phyloP scores from a whole-genome alignment of 2,329 filamentous ascomycete genomes.

The Aspergillus versicolor region DNA sequence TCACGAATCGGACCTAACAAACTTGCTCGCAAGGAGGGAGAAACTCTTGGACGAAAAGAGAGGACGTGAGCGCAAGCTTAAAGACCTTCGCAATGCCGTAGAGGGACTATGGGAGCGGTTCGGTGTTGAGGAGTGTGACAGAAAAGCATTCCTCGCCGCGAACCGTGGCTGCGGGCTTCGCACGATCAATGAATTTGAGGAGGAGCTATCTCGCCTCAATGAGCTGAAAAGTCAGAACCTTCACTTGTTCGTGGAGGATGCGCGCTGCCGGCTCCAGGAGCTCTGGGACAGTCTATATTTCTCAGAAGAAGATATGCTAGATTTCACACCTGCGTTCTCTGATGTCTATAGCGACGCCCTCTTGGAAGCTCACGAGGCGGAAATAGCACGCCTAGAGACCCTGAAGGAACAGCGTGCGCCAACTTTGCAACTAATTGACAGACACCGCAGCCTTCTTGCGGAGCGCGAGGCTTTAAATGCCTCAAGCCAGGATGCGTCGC shows the following conservation, averaged over 20 bases:
- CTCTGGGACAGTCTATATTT: slow-evolving; percentile 94
- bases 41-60: slow-evolving; percentile 87
- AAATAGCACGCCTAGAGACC: slow-evolving; percentile 77
- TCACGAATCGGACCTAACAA: slow-evolving; percentile 78
- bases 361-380: slow-evolving; percentile 89
- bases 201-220: slow-evolving; percentile 80
- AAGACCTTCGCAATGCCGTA: slow-evolving; percentile 73
- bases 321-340: slow-evolving; percentile 94
- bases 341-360: slow-evolving; percentile 97
- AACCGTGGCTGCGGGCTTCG: slow-evolving; percentile 90
- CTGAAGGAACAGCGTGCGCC: slow-evolving; percentile 86
- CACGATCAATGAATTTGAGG: slow-evolving; percentile 93
- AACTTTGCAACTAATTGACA: slow-evolving; percentile 77
- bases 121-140: slow-evolving; percentile 76
- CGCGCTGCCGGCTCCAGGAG: slow-evolving; percentile 84
- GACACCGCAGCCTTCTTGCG: slow-evolving; percentile 74
- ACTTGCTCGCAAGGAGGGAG: slow-evolving; percentile 72
- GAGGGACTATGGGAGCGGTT: slow-evolving; percentile 87
- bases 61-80: slow-evolving; percentile 72
- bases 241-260: slow-evolving; percentile 93
- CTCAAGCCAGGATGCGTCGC: slow-evolving; percentile 91
- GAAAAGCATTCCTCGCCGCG: slow-evolving; percentile 77
- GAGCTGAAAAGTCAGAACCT: slow-evolving; percentile 94
- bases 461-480: slow-evolving; percentile 85
- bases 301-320: slow-evolving; percentile 97